These are phyloP conservation scores for Amyloporia xantha DNA, from an alignment of 768 basidiomycete species.

Conservation along the genomic window DNA sequence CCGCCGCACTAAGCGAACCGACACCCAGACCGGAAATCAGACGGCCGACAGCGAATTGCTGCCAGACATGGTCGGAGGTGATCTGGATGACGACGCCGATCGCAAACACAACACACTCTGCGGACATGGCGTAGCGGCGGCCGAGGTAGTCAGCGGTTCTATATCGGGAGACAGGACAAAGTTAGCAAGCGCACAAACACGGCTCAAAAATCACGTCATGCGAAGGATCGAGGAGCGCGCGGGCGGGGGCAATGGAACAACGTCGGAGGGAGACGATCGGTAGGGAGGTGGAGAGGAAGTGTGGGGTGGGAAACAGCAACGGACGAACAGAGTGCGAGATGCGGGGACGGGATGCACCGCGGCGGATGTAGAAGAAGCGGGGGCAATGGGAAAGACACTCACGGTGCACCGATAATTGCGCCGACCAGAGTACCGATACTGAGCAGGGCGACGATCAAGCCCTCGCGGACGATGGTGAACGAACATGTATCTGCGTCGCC, in stretches of 20 bases:
- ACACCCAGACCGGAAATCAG: slow-evolving; percentile 62
- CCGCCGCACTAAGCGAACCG: slow-evolving; percentile 60
- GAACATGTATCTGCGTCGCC: slow-evolving; percentile 36
- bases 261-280: not conserved
- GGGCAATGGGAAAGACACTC: slow-evolving; percentile 20
- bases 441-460: slow-evolving; percentile 66
- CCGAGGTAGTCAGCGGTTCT: slow-evolving; percentile 62
- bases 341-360: too few species aligned
- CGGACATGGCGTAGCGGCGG: slow-evolving; percentile 57
- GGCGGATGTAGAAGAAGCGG: not conserved
- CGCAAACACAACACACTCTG: slow-evolving; percentile 50
- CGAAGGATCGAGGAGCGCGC: too few species aligned
- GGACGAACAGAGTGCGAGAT: not conserved
- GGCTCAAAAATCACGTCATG: too few species aligned
- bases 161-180: not conserved
- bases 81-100: slow-evolving; percentile 60
- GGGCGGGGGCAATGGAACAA: not conserved
- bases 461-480: slow-evolving; percentile 51
- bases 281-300: not conserved
- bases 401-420: slow-evolving; percentile 56
- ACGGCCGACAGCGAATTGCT: slow-evolving; percentile 62
- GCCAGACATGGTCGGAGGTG: slow-evolving; percentile 44
- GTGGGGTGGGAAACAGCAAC: not conserved
- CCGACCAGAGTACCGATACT: slow-evolving; percentile 65
- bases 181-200: not conserved